Percentiles rank a stretch among this genome's conserved stretches.
phyloP scores from a whole-genome alignment of 164 flowering plant species.

The Vitis amurensis region DNA sequence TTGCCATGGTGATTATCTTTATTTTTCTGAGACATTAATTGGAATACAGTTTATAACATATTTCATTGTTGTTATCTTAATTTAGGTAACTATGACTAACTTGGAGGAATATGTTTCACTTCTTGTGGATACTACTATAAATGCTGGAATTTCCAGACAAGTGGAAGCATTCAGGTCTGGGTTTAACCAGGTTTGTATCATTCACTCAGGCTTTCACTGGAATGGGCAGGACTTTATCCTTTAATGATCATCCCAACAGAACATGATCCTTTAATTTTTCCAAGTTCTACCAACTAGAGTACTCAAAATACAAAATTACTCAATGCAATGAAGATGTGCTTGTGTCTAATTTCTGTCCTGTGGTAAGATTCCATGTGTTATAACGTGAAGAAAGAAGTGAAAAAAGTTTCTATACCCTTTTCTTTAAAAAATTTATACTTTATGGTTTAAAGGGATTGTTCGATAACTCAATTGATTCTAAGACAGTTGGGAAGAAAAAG shows the following conservation, averaged over 20 bases:
- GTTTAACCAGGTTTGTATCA: conserved; percentile 71
- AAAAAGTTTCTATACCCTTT: no score
- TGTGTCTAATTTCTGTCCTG: no score
- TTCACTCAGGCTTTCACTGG: background rate
- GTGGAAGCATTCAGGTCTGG: conserved; percentile 91
- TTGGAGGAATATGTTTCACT: conserved; percentile 79
- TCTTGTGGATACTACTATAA: conserved; percentile 74
- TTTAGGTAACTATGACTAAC: conserved; percentile 64
- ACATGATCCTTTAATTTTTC: no score
- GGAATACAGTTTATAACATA: background rate
- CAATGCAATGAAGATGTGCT: no score
- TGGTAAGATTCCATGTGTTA: no score
- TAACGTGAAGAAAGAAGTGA: no score
- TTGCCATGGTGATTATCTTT: background rate
- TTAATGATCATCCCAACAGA: background rate
- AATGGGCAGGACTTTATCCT: background rate
- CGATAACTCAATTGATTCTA: no score
- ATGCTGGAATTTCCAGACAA: conserved; percentile 76
- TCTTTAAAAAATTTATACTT: no score
- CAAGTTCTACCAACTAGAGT: no score
- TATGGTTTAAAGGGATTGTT: no score
- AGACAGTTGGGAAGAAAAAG: no score
- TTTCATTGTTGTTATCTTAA: conserved; percentile 5
- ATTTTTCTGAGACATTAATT: conserved; percentile 2
- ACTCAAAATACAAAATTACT: no score